Percentiles rank a stretch among this genome's conserved stretches.
Evolutionary conservation across 2,329 filamentous ascomycete genomes (phyloP).

Genomic region (Waltergamsia citrina): DNA sequence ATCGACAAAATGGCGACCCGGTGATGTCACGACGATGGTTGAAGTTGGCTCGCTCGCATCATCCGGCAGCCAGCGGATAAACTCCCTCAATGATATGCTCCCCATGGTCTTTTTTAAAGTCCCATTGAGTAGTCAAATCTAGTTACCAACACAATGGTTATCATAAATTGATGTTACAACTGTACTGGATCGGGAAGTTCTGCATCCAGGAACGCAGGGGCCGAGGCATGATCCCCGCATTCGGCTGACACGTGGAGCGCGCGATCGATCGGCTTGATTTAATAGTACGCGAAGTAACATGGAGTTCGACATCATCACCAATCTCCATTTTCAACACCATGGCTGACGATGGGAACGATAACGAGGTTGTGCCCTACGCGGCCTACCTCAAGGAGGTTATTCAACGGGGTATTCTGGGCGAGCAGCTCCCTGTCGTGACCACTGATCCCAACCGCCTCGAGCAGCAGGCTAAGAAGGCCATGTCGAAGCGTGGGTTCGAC

Average conservation of each 20-base stretch:
- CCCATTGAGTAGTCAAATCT: too few relatives aligned
- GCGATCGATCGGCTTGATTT: too few relatives aligned
- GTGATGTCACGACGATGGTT: slow-evolving; percentile 55
- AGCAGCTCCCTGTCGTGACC: slow-evolving; percentile 39
- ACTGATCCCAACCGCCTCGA: slow-evolving; percentile 50
- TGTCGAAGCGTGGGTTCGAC: slow-evolving; percentile 40
- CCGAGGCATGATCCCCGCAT: too few relatives aligned
- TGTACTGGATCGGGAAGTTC: too few relatives aligned
- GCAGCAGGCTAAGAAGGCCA: slow-evolving; percentile 37
- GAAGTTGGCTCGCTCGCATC: slow-evolving; percentile 48
- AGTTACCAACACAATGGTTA: too few relatives aligned
- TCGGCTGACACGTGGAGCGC: too few relatives aligned
- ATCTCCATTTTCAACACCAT: too few relatives aligned
- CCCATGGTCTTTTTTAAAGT: too few relatives aligned
- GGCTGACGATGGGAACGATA: background rate
- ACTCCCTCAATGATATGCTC: slow-evolving; percentile 47
- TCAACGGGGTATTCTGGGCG: slow-evolving; percentile 37
- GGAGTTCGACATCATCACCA: too few relatives aligned
- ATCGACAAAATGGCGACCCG: slow-evolving; percentile 48
- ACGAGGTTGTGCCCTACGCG: slow-evolving; percentile 25
- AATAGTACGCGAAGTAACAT: too few relatives aligned
- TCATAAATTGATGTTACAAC: too few relatives aligned
- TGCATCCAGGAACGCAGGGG: too few relatives aligned
- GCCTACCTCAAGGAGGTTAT: slow-evolving; percentile 40
- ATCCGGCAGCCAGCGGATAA: slow-evolving; percentile 48